phyloP scores from a whole-genome alignment of 371 early-diverging fungal species.

The Saksenaea oblongispora region DNA sequence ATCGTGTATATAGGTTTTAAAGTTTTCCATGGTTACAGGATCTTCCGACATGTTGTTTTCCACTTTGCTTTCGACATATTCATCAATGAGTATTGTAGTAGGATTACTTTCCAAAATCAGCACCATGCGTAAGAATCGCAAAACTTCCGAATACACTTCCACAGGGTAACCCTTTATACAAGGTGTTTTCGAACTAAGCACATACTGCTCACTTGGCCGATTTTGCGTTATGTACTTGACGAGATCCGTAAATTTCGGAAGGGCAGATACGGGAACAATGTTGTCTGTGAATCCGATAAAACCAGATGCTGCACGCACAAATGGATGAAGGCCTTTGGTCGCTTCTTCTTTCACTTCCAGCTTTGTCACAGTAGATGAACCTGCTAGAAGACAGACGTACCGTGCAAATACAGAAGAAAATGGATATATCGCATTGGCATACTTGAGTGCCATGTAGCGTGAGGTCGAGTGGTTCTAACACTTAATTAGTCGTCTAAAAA shows the following conservation, averaged over 20 bases:
- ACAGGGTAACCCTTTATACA: conserved; percentile 51
- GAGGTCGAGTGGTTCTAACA: conserved; percentile 36
- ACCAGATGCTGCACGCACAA: conserved; percentile 33
- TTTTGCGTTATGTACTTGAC: conserved; percentile 40
- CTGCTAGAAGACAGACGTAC: conserved; percentile 74
- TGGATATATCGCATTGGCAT: conserved; percentile 72
- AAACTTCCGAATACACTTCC: conserved; percentile 60
- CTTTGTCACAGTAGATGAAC: conserved; percentile 63
- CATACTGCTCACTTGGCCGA: conserved; percentile 35
- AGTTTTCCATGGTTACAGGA: conserved; percentile 42
- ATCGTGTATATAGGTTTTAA: conserved; percentile 32
- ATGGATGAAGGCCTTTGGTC: conserved; percentile 50
- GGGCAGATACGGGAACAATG: conserved; percentile 34
- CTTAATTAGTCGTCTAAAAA: background rate
- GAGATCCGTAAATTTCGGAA: conserved; percentile 53
- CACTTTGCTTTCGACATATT: conserved; percentile 54
- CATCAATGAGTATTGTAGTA: conserved; percentile 49
- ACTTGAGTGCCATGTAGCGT: conserved; percentile 68
- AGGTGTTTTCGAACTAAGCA: conserved; percentile 37
- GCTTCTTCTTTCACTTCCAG: conserved; percentile 80
- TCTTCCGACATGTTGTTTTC: conserved; percentile 56
- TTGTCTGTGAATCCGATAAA: conserved; percentile 21
- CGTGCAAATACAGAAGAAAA: conserved; percentile 73
- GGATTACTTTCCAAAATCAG: conserved; percentile 59
- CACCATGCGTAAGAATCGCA: conserved; percentile 57